Percentiles rank a stretch among this genome's conserved stretches.
These are phyloP conservation scores for Dryadomyces quercus-mongolicae DNA, from an alignment of 2,329 filamentous ascomycete species.

Conservation along the genomic window DNA sequence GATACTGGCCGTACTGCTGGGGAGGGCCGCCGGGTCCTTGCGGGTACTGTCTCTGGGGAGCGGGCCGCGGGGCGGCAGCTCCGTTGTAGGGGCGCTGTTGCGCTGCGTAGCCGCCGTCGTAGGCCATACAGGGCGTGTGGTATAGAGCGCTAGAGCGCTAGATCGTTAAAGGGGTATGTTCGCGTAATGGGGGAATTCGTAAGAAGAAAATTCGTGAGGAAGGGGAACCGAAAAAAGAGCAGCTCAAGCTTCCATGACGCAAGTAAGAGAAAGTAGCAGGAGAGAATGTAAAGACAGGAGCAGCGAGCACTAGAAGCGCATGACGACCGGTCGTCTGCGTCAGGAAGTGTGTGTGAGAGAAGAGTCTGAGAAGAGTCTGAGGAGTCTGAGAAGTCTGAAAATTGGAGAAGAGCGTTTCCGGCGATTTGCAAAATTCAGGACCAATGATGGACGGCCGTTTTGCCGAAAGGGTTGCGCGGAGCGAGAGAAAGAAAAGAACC, in stretches of 20 bases:
- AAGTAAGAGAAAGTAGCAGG: not conserved
- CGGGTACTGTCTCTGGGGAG: conserved; percentile 24
- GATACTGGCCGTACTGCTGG: conserved; percentile 32
- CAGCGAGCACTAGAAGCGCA: conserved; percentile 6
- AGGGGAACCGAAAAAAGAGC: not conserved
- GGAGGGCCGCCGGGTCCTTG: conserved; percentile 16
- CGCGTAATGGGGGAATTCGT: too few relatives aligned
- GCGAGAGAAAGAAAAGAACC: not conserved
- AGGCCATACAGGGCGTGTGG: conserved; percentile 29
- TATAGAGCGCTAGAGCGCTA: not conserved
- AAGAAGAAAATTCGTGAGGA: not conserved
- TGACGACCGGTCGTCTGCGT: conserved; percentile 11
- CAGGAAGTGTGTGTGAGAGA: not conserved
- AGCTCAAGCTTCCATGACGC: not conserved
- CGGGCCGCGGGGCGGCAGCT: conserved; percentile 28
- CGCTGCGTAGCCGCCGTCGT: conserved; percentile 33
- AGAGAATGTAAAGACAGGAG: too few relatives aligned
- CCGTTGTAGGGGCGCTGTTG: conserved; percentile 37
- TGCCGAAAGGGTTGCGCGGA: not conserved
- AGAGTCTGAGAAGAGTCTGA: not conserved
- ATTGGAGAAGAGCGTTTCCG: not conserved
- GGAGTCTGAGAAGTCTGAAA: not conserved
- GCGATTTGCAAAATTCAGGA: too few relatives aligned
- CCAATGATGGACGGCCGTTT: too few relatives aligned
- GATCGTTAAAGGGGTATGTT: not conserved